Base-by-base conservation (phyloP, 805 yeast species). In the Starmerella roubikii region DNA sequence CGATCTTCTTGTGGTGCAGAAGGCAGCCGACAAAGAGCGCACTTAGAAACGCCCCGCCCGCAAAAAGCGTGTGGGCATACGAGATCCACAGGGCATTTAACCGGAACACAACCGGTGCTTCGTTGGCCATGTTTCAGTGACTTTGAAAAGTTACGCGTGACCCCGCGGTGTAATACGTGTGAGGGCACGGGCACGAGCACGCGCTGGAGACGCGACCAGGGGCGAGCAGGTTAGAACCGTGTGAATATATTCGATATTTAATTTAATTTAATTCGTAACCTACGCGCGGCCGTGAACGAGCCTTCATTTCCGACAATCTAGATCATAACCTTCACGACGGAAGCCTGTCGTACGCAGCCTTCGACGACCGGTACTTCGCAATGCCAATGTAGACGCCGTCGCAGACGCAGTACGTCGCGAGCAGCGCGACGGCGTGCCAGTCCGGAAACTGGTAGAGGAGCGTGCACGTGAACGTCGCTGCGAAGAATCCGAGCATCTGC, bases 1-100 rank as follows among this genome's bases (percentile, higher is more conserved):
- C 94, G 55, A 91, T 91, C 56, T 91, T 85, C 44, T 78, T 64
- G 60, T 76, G 91, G 60, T 88, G 98, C 20, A 88, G 66, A 37
- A 66, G 66, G 45, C 73, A 72, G 1, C 94, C 96, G 22, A 82
- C 74, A 0, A 67, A 54, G 19, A 86, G 66, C 3, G 96, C 94
- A 0, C 73, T 70, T 4, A 78, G 25, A 52, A 86, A 86, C 1
- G 95, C 93, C 11, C 74, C 59, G 4, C 69, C 63, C 1, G 94
- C 88, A 53, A 74, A 76, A 0, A 72, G 45, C 0, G 88, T 68
- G 57, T 85, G 96, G 1, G 81, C 73, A 42, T 71, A 61, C 2
- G 93, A 81, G 29, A 85, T 65, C 50, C 68, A 64, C 42, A 68
- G 70, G 26, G 80, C 94, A 37, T 51, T 51, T 7, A 52, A 21